A percentile compares a stretch with the other conserved stretches of the same genome.
These are phyloP conservation scores for Ustulina deusta DNA, from an alignment of 2,329 filamentous ascomycete genomes.

Conservation along the genomic window DNA sequence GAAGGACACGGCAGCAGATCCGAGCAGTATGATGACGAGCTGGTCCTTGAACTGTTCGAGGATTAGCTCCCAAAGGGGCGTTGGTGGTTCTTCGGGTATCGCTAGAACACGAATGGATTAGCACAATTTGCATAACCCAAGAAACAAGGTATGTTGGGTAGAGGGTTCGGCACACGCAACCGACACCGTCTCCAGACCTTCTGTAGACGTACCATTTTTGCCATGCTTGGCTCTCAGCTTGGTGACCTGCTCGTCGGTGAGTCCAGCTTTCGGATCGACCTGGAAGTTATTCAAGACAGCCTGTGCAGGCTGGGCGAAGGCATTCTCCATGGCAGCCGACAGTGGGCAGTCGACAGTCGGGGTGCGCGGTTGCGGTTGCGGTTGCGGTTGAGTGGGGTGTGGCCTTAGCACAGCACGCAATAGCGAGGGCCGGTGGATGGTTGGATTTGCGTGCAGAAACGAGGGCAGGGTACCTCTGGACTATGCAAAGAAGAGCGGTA, in stretches of 20 bases:
- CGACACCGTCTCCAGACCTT: background rate
- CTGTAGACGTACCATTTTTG: slow-evolving; percentile 69
- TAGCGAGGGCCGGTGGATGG: slow-evolving; percentile 30
- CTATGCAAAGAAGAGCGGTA: slow-evolving; percentile 34
- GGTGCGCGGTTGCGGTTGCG: slow-evolving; percentile 15
- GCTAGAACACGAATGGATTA: slow-evolving; percentile 54
- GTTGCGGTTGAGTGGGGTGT: slow-evolving; percentile 38
- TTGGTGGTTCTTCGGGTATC: slow-evolving; percentile 89
- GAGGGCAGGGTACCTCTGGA: slow-evolving; percentile 32
- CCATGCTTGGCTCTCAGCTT: slow-evolving; percentile 70
- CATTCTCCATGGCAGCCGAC: slow-evolving; percentile 67
- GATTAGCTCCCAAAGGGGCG: slow-evolving; percentile 94
- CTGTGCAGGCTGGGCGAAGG: slow-evolving; percentile 68
- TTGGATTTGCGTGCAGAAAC: slow-evolving; percentile 36
- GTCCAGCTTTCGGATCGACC: slow-evolving; percentile 66
- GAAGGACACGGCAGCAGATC: slow-evolving; percentile 93
- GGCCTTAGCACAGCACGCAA: slow-evolving; percentile 41
- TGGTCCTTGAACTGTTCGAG: slow-evolving; percentile 99
- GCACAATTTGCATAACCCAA: slow-evolving; percentile 29
- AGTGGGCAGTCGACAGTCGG: slow-evolving; percentile 34
- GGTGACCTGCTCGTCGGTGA: slow-evolving; percentile 69
- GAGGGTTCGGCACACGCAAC: slow-evolving; percentile 33
- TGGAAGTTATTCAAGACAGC: slow-evolving; percentile 70
- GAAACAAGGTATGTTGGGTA: slow-evolving; percentile 13
- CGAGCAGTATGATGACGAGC: slow-evolving; percentile 93